Percentiles rank a stretch among this genome's conserved stretches.
phyloP scores from a whole-genome alignment of 305 asterid genomes.

The Solanum hybrid region DNA sequence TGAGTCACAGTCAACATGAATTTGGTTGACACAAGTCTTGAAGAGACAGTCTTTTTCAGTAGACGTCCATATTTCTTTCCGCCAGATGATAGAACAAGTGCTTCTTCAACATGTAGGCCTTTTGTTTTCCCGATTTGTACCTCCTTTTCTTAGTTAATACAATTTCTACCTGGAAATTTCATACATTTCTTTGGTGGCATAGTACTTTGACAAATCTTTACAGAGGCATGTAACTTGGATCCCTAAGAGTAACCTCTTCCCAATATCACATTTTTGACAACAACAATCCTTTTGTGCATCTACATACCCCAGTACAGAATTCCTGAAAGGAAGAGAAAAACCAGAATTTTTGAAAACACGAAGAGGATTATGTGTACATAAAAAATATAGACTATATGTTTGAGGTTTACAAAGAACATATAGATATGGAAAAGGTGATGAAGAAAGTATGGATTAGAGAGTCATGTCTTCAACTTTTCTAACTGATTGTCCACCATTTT shows the following conservation, averaged over 20 bases:
- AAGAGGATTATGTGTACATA: neutral
- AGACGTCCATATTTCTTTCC: neutral
- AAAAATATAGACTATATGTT: neutral
- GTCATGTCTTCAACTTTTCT: too few species aligned
- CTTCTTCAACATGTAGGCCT: too few species aligned
- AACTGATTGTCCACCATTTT: too few species aligned
- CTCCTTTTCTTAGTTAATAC: slow-evolving; percentile 25
- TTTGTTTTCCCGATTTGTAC: slow-evolving; percentile 28
- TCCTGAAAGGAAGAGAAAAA: neutral
- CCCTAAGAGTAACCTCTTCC: too few species aligned
- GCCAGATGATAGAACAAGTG: too few species aligned
- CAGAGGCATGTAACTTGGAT: neutral
- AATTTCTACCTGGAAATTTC: neutral
- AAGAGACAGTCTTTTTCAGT: neutral
- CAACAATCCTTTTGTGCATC: too few species aligned
- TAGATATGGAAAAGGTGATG: neutral
- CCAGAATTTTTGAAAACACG: neutral
- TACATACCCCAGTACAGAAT: too few species aligned
- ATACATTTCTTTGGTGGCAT: neutral
- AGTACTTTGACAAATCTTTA: neutral
- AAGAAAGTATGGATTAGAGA: neutral
- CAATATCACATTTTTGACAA: too few species aligned
- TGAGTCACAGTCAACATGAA: neutral
- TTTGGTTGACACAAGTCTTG: neutral
- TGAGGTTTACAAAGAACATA: neutral